Conservation (phyloP, 2,329 filamentous ascomycete species). For the Tolypocladium guangdongense region DNA sequence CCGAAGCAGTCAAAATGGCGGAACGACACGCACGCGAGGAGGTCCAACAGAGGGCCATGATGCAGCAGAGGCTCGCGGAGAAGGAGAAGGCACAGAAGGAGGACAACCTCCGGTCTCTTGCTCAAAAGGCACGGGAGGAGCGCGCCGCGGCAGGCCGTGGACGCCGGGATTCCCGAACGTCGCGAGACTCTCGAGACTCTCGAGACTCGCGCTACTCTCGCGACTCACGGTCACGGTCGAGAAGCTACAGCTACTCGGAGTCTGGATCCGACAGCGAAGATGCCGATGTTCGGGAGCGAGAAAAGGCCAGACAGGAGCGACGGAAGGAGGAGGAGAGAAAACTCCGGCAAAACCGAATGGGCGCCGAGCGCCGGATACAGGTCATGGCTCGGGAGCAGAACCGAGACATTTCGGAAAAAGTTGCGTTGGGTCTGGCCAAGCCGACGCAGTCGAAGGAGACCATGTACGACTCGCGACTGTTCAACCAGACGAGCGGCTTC, state of each 20-base stretch:
- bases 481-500: constrained; percentile 90
- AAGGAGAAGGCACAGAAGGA: constrained; percentile 95
- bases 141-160: constrained; percentile 44
- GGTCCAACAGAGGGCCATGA: constrained; percentile 79
- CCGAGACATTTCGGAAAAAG: constrained; percentile 93
- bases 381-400: constrained; percentile 92
- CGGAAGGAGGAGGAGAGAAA: constrained; percentile 79
- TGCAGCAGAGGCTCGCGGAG: constrained; percentile 93
- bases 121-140: constrained; percentile 86
- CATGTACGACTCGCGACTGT: constrained; percentile 94
- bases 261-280: constrained; percentile 49
- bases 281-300: constrained; percentile 62
- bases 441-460: constrained; percentile 84
- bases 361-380: constrained; percentile 80
- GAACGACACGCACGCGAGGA: constrained; percentile 93
- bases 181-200: constrained; percentile 26
- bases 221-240: constrained; percentile 25
- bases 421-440: constrained; percentile 87
- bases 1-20: constrained; percentile 86
- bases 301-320: constrained; percentile 66
- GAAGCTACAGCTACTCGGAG: constrained; percentile 42
- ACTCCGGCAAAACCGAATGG: constrained; percentile 89
- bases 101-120: constrained; percentile 76
- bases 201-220: constrained; percentile 28
- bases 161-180: constrained; percentile 18